Conservation (phyloP, 23 red algal genomes). For the Chondrus crispus region DNA sequence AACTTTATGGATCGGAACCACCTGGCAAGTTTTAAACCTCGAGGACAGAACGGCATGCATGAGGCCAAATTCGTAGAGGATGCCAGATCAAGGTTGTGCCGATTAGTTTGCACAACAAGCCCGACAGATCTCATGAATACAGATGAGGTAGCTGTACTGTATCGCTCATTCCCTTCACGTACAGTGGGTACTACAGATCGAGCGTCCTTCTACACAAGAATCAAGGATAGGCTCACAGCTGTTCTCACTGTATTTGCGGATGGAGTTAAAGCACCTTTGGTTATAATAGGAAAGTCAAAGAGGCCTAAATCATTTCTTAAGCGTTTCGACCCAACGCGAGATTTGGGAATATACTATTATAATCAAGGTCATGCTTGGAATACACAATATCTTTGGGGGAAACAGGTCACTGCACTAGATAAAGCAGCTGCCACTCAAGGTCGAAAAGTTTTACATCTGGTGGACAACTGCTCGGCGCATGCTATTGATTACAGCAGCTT, state of each 20-base stretch:
- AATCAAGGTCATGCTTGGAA: slow-evolving; percentile 31
- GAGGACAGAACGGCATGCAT: not conserved
- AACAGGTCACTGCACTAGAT: not conserved
- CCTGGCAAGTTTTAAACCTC: not conserved
- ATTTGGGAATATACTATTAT: not conserved
- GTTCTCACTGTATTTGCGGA: not conserved
- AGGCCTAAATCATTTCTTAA: not conserved
- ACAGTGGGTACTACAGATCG: not conserved
- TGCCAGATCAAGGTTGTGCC: no score
- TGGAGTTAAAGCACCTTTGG: not conserved
- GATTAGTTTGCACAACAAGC: no score
- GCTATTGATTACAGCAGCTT: no score
- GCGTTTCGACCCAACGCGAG: not conserved
- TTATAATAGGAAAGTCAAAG: not conserved
- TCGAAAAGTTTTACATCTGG: no score
- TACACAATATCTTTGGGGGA: not conserved
- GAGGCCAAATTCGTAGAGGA: not conserved
- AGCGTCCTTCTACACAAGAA: not conserved
- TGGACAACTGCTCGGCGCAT: no score
- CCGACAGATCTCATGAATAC: not conserved
- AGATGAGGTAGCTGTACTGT: slow-evolving; percentile 1
- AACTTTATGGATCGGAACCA: not conserved
- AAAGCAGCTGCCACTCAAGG: no score
- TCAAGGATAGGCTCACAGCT: not conserved
- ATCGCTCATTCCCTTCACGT: not conserved